Conservation (phyloP, 2,329 filamentous ascomycete genomes). For the Arthrobotrys entomopaga region DNA sequence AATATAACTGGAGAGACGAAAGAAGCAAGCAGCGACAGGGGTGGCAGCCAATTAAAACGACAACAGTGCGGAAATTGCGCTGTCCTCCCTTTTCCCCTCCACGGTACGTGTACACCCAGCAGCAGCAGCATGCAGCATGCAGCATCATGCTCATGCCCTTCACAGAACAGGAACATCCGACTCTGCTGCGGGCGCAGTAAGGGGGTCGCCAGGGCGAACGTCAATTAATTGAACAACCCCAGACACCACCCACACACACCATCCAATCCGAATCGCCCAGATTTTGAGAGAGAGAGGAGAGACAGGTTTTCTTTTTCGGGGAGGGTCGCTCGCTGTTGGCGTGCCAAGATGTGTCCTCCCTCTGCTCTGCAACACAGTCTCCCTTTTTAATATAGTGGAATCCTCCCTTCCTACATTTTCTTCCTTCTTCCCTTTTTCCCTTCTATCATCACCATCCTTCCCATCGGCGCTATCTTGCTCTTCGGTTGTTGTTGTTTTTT, state of each 20-base stretch:
- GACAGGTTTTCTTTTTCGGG: not conserved
- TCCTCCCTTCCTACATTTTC: slow-evolving; percentile 1
- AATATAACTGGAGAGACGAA: no score
- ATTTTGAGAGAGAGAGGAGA: not conserved
- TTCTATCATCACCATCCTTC: not conserved
- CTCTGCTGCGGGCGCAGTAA: no score
- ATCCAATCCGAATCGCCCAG: not conserved
- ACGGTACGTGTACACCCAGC: no score
- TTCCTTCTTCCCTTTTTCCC: slow-evolving; percentile 10
- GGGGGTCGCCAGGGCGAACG: no score
- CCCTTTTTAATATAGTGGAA: not conserved
- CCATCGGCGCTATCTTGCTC: slow-evolving; percentile 14
- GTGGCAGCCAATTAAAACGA: no score
- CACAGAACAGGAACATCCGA: no score
- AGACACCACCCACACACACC: not conserved
- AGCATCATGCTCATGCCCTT: no score
- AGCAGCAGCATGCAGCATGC: no score
- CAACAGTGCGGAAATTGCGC: no score
- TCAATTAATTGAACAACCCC: not conserved
- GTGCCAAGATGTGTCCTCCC: not conserved
- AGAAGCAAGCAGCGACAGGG: no score
- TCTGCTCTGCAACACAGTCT: slow-evolving; percentile 1
- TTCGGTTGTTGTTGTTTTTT: no score
- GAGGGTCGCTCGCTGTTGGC: not conserved
- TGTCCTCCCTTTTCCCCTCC: no score